Evolutionary conservation across 306 rosid genomes (phyloP), one percentile per base, ranked within the genome.

Genomic region (Phaseolus lunatus): DNA sequence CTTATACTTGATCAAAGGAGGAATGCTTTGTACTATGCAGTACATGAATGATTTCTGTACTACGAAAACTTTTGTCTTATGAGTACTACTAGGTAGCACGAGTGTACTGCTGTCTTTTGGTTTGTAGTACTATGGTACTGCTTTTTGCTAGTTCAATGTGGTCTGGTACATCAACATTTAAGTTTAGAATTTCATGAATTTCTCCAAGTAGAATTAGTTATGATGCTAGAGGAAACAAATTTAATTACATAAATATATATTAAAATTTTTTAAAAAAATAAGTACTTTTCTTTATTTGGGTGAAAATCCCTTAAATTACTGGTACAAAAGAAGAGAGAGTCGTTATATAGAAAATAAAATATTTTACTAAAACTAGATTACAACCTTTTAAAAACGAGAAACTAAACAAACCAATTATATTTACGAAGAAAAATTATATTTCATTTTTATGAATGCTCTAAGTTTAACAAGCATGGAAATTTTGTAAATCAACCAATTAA

Each of bases 11-110:
- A 35, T 35, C 2, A 33, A 33, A 27, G 11, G 4, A 12, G 48
- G 19, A 56, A 18, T 18, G 45, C n/a, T 67, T 67, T 75, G 72
- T 35, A 58, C 70, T 49, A 54, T 74, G 86, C 26, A 76, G 85
- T 83, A 81, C 84, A 77, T 23, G 33, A 18, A 52, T 14, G 57
- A 22, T 47, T 10, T 27, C 66, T 75, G 89, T 81, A 84, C 86
- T 77, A 50, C 14, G 67, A 70, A 53, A 50, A 54, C n/a, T n/a
- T 58, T 29, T 23, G 33, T 22, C 0, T 78, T 84, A 22, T 57
- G 64, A 20, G 80, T 82, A 59, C 66, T 62, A 57, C 13, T 33
- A 15, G 15, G 15, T 15, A 72, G 23, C 57, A 62, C 44, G 22
- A 48, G 15, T 72, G 86, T 86, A 85, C 83, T 76, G 24, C 77